Conservation (phyloP, 306 rosid species). For the Rosa lucieae region DNA sequence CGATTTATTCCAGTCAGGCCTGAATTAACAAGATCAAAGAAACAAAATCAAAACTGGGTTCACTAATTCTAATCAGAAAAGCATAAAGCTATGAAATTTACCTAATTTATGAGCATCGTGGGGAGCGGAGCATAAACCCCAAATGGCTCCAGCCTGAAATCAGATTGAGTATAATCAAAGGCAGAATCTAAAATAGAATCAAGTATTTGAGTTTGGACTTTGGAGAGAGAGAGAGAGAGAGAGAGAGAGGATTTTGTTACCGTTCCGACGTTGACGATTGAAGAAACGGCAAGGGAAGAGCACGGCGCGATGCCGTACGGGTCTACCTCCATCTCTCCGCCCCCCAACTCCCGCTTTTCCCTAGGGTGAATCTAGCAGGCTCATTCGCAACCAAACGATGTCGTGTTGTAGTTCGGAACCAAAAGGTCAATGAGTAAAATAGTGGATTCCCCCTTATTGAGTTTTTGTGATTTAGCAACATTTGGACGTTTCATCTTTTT, state of each 20-base stretch:
- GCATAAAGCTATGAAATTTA: constrained; percentile 1
- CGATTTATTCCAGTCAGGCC: constrained; percentile 60
- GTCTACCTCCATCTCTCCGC: constrained; percentile 50
- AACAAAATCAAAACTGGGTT: background rate
- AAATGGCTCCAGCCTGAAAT: constrained; percentile 85
- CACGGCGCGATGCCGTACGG: constrained; percentile 52
- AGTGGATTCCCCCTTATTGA: no score
- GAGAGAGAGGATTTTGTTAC: constrained; percentile 23
- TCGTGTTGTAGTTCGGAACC: no score
- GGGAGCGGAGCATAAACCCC: constrained; percentile 84
- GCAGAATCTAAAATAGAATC: background rate
- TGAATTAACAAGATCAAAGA: constrained; percentile 18
- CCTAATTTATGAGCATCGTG: constrained; percentile 68
- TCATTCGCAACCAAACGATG: background rate
- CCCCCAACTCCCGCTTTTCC: background rate
- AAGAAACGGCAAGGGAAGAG: constrained; percentile 61
- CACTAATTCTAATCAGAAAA: background rate
- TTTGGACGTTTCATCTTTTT: no score
- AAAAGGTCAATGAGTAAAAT: no score
- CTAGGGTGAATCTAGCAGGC: background rate
- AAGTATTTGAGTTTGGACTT: no score
- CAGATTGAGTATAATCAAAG: background rate
- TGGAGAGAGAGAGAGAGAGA: no score
- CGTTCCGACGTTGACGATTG: constrained; percentile 66
- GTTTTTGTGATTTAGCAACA: no score